phyloP scores from a whole-genome alignment of 2,329 filamentous ascomycete genomes.

The Pochonia chlamydosporia region DNA sequence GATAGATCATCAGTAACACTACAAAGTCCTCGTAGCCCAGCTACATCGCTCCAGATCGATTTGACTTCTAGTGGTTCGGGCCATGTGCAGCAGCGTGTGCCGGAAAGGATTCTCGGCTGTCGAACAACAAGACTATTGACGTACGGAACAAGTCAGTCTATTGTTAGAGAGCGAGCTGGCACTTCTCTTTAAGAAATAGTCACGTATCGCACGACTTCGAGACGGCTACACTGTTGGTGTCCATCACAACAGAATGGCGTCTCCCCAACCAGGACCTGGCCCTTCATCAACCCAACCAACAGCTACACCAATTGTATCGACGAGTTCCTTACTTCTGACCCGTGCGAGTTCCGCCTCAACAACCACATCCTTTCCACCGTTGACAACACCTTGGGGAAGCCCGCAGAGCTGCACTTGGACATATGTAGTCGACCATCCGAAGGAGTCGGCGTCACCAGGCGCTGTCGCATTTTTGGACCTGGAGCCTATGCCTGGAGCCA shows the following conservation, averaged over 20 bases:
- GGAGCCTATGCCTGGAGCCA: conserved; percentile 28
- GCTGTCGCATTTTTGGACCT: conserved; percentile 32
- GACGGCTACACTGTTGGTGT: not conserved
- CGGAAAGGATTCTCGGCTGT: not conserved
- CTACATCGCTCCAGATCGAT: not conserved
- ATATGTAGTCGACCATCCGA: conserved; percentile 23
- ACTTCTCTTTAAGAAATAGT: not conserved
- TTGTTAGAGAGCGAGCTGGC: not conserved
- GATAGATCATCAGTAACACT: not conserved
- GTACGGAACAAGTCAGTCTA: not conserved
- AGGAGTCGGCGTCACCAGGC: conserved; percentile 18
- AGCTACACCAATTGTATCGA: conserved; percentile 7
- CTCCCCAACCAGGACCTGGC: conserved; percentile 2
- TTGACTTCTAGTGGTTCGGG: not conserved
- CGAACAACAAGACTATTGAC: not conserved
- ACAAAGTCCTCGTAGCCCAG: not conserved
- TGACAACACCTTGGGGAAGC: conserved; percentile 32
- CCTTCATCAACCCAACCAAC: conserved; percentile 9
- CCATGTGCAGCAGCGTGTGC: not conserved
- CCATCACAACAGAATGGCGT: conserved; percentile 4
- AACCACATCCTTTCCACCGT: conserved; percentile 23
- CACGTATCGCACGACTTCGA: not conserved
- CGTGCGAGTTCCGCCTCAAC: conserved; percentile 3
- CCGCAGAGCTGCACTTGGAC: conserved; percentile 33
- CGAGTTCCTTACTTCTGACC: not conserved